Evolutionary conservation across 192 early-diverging fungal genomes (phyloP).

Genomic region (Coemansia reversa): DNA sequence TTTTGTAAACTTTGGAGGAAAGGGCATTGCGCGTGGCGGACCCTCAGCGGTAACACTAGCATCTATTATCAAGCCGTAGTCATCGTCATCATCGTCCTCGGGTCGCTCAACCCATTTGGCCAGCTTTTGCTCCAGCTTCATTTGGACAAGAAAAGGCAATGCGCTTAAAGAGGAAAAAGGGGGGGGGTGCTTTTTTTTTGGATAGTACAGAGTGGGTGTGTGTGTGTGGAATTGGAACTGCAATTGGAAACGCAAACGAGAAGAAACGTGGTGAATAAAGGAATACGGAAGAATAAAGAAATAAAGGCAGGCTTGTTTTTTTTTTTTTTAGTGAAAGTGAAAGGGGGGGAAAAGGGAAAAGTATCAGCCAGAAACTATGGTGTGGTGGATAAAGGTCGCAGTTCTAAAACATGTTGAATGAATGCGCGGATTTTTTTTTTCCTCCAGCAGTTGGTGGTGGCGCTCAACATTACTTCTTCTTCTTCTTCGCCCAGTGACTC

Average conservation of each 20-base stretch:
- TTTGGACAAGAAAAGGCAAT: background rate
- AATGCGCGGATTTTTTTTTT: constrained; percentile 1
- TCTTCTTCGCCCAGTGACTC: too few relatives aligned
- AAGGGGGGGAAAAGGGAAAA: constrained; percentile 1
- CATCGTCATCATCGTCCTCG: constrained; percentile 41
- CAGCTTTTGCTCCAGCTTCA: constrained; percentile 42
- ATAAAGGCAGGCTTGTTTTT: constrained; percentile 8
- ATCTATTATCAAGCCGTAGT: constrained; percentile 52
- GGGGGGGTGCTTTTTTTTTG: too few relatives aligned
- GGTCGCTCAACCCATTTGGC: constrained; percentile 44
- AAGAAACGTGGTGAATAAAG: constrained; percentile 10
- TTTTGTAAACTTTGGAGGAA: constrained; percentile 36
- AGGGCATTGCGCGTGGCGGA: constrained; percentile 9
- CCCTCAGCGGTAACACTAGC: constrained; percentile 36
- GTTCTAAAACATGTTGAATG: background rate
- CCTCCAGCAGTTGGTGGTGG: background rate
- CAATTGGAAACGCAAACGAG: background rate
- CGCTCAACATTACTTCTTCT: too few relatives aligned
- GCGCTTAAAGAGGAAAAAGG: too few relatives aligned
- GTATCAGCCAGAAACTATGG: background rate
- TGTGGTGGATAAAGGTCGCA: background rate
- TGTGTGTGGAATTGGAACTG: background rate
- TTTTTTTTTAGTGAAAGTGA: too few relatives aligned
- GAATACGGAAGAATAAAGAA: constrained; percentile 7
- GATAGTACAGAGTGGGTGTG: background rate